These are phyloP conservation scores for Picea abies DNA, from an alignment of 83 land plant genomes.

Conservation along the genomic window DNA sequence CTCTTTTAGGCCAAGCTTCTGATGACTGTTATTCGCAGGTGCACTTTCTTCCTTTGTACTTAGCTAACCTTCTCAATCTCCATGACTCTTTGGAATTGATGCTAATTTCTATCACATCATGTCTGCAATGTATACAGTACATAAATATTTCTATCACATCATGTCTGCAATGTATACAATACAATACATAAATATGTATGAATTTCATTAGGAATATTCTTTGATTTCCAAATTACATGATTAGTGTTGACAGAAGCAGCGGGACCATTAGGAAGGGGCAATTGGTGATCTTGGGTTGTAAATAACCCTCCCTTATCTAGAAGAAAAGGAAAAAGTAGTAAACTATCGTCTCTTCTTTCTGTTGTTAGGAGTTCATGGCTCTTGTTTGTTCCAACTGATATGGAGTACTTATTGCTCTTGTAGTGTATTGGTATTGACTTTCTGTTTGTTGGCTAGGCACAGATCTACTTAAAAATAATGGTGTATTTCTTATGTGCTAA, in stretches of 20 bases:
- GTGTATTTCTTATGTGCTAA: not conserved
- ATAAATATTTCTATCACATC: not conserved
- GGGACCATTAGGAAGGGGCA: too few relatives aligned
- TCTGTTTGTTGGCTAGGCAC: not conserved
- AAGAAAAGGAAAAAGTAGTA: too few relatives aligned
- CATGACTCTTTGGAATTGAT: not conserved
- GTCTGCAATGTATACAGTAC: not conserved
- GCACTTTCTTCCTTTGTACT: constrained; percentile 1
- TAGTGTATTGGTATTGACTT: not conserved
- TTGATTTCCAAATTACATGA: not conserved
- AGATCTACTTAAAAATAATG: not conserved
- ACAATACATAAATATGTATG: not conserved
- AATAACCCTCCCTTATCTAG: too few relatives aligned
- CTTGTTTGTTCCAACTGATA: not conserved
- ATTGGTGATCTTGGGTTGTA: too few relatives aligned
- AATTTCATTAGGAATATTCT: not conserved
- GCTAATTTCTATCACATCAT: not conserved
- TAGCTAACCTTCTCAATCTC: not conserved
- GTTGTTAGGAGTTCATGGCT: too few relatives aligned
- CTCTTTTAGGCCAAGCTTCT: constrained; percentile 67
- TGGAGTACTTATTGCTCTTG: not conserved
- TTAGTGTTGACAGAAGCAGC: not conserved
- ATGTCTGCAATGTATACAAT: not conserved
- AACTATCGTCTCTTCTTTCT: too few relatives aligned
- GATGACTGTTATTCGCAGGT: constrained; percentile 66